These are phyloP conservation scores for Hyaloscypha hepaticicola DNA, from an alignment of 495 filamentous ascomycete species.

Conservation along the genomic window DNA sequence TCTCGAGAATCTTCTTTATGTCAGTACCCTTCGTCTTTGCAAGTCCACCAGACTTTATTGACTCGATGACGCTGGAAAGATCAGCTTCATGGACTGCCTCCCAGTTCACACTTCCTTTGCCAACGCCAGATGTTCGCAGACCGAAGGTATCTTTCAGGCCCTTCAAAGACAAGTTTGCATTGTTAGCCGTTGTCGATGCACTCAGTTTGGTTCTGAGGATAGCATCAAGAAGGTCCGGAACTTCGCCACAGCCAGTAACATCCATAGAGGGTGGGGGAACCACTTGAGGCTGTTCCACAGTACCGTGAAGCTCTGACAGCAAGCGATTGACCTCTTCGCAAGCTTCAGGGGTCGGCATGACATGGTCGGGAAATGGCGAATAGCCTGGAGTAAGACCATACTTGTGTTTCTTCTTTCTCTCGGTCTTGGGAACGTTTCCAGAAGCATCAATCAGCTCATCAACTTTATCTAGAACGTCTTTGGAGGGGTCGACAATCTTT, in stretches of 20 bases:
- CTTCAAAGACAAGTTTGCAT: slow-evolving; percentile 67
- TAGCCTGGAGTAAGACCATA: slow-evolving; percentile 48
- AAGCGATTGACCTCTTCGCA: slow-evolving; percentile 74
- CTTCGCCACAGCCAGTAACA: slow-evolving; percentile 88
- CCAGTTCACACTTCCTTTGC: slow-evolving; percentile 81
- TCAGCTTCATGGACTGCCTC: slow-evolving; percentile 69
- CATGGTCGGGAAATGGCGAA: slow-evolving; percentile 69
- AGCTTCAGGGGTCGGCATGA: slow-evolving; percentile 65
- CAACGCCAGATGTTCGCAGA: slow-evolving; percentile 37
- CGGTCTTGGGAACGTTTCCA: slow-evolving; percentile 7
- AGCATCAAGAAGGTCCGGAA: slow-evolving; percentile 87
- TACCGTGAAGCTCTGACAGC: slow-evolving; percentile 65
- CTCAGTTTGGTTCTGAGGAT: slow-evolving; percentile 80
- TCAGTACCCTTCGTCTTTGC: slow-evolving; percentile 68
- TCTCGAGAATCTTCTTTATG: slow-evolving; percentile 79
- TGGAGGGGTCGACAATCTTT: neutral
- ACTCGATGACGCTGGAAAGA: slow-evolving; percentile 62
- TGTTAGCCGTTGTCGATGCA: slow-evolving; percentile 66
- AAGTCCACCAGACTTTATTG: slow-evolving; percentile 73
- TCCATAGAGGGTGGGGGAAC: slow-evolving; percentile 77
- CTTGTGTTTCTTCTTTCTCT: slow-evolving; percentile 37
- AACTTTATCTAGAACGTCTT: neutral
- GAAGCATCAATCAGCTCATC: neutral
- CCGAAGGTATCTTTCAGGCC: slow-evolving; percentile 73
- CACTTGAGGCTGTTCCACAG: slow-evolving; percentile 60